These are phyloP conservation scores for Telfairia occidentalis DNA, from an alignment of 331 rosid genomes.

Conservation along the genomic window DNA sequence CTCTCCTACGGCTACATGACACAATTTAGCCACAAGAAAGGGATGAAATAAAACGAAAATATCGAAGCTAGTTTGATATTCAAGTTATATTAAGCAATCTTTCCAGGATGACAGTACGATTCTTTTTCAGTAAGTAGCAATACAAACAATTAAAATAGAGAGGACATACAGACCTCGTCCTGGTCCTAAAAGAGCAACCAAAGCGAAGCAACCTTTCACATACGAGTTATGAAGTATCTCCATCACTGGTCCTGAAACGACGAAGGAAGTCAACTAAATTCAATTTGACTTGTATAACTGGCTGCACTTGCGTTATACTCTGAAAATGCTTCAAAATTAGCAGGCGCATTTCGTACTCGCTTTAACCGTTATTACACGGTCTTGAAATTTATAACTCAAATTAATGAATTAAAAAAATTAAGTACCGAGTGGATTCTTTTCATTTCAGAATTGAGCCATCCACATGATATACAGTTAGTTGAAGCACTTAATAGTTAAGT, in stretches of 20 bases:
- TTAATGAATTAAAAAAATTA: background rate
- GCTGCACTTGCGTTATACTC: background rate
- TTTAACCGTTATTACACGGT: background rate
- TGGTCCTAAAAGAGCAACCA: constrained; percentile 78
- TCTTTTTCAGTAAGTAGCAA: background rate
- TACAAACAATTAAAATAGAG: background rate
- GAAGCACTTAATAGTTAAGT: background rate
- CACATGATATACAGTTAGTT: background rate
- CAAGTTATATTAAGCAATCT: background rate
- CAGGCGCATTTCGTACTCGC: background rate
- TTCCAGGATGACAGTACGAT: background rate
- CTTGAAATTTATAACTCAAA: background rate
- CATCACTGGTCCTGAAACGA: constrained; percentile 39
- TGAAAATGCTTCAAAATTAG: background rate
- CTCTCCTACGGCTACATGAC: background rate
- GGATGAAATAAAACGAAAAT: background rate
- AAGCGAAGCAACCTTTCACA: constrained; percentile 72
- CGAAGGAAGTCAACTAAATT: background rate
- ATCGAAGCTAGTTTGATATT: background rate
- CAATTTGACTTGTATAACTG: background rate
- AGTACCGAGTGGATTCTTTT: background rate
- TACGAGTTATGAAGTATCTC: constrained; percentile 80
- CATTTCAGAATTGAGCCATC: background rate
- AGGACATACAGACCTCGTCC: constrained; percentile 68
- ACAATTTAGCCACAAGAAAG: no score